Conservation (phyloP, 768 basidiomycete species). For the Pleurotus platypus region DNA sequence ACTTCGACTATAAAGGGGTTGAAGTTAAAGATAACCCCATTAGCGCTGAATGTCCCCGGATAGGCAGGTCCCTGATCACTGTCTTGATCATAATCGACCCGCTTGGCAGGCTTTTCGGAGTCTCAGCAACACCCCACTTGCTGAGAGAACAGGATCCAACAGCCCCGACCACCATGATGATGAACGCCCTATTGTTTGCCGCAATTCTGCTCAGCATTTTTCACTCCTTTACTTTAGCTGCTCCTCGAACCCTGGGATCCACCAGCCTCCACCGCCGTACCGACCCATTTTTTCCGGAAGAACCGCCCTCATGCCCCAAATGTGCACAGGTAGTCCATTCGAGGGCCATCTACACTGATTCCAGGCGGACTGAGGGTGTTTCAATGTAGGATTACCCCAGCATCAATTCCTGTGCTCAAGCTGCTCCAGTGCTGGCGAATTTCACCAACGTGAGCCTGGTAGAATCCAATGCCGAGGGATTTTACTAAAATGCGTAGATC, state of each 20-base stretch:
- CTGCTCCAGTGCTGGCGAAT: conserved; percentile 55
- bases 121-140: too few relatives aligned
- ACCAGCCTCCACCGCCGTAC: conserved; percentile 5
- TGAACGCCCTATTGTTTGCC: neutral
- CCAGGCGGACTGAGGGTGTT: neutral
- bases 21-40: too few relatives aligned
- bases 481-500: conserved; percentile 32
- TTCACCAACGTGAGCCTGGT: conserved; percentile 40
- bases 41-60: too few relatives aligned
- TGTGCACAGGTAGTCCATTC: conserved; percentile 39
- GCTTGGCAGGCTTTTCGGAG: neutral
- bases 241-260: conserved; percentile 1
- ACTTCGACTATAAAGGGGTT: too few relatives aligned
- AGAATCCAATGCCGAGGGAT: neutral
- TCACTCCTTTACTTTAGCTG: conserved; percentile 5
- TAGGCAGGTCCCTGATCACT: neutral
- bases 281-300: conserved; percentile 47
- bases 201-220: neutral
- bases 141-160: too few relatives aligned
- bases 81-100: neutral
- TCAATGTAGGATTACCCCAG: conserved; percentile 38
- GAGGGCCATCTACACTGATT: neutral
- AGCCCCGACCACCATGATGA: too few relatives aligned
- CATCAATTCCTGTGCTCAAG: conserved; percentile 56
- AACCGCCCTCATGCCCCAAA: conserved; percentile 56